Percentiles rank a stretch among this genome's conserved stretches.
These are phyloP conservation scores for Solanum okadae DNA, from an alignment of 257 asterid species.

Conservation along the genomic window DNA sequence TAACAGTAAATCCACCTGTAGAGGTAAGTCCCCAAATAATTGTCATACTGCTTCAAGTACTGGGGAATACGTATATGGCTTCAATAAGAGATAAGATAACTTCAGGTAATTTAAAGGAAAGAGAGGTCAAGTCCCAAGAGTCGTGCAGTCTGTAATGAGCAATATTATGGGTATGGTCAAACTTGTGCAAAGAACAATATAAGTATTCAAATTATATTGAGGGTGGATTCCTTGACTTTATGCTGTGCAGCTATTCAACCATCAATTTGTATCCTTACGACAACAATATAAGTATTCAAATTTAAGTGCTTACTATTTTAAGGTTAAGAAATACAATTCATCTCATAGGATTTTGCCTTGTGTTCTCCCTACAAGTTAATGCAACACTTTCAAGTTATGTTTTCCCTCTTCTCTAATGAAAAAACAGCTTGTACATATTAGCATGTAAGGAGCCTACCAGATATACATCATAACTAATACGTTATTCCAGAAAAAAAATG, in stretches of 20 bases:
- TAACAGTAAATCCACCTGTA: background rate
- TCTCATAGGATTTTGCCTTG: background rate
- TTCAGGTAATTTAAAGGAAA: background rate
- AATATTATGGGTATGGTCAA: background rate
- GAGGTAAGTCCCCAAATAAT: background rate
- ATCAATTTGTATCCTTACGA: background rate
- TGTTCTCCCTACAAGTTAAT: background rate
- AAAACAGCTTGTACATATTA: background rate
- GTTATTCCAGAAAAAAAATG: background rate
- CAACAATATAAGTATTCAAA: background rate
- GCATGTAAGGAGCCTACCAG: background rate
- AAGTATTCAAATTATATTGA: no score
- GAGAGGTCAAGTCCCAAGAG: background rate
- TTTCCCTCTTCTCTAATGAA: background rate
- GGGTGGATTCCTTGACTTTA: background rate
- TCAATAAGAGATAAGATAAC: background rate
- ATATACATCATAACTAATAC: background rate
- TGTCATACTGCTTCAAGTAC: background rate
- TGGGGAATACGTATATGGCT: background rate
- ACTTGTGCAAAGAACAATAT: background rate
- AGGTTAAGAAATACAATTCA: background rate
- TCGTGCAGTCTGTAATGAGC: background rate
- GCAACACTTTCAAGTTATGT: background rate
- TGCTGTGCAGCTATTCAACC: background rate
- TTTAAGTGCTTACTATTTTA: background rate